phyloP scores from a whole-genome alignment of 1,139 yeast species.

The Suzukiozyma palmioleophila region DNA sequence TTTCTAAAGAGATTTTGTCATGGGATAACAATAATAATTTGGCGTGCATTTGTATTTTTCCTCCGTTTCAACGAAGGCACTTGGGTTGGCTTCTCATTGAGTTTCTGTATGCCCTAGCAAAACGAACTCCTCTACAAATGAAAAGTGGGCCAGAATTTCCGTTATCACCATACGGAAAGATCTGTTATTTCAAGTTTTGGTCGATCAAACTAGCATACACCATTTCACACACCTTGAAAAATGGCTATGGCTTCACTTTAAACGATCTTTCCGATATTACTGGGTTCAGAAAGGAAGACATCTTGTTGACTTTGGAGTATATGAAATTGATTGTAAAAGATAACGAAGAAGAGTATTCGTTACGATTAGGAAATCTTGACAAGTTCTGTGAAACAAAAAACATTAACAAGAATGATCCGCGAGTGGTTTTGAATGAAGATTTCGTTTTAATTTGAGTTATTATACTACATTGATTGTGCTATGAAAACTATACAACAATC shows the following conservation, averaged over 20 bases:
- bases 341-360: constrained; percentile 9
- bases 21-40: constrained; percentile 78
- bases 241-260: constrained; percentile 34
- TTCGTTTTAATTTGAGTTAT: constrained; percentile 20
- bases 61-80: constrained; percentile 80
- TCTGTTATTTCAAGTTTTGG: constrained; percentile 80
- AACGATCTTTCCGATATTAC: constrained; percentile 52
- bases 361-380: constrained; percentile 21
- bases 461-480: background rate
- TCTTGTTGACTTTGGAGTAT: constrained; percentile 56
- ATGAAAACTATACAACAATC: background rate
- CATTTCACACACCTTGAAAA: constrained; percentile 10
- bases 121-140: constrained; percentile 42
- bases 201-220: constrained; percentile 34
- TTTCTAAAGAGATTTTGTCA: constrained; percentile 79
- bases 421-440: constrained; percentile 23
- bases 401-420: constrained; percentile 21
- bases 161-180: constrained; percentile 72
- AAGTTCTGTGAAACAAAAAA: constrained; percentile 26
- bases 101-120: constrained; percentile 73
- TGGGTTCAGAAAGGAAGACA: constrained; percentile 69
- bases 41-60: constrained; percentile 87
- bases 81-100: constrained; percentile 79
- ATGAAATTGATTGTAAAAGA: constrained; percentile 46
- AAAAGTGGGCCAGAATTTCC: constrained; percentile 91